phyloP scores from a whole-genome alignment of 495 filamentous ascomycete species.

The Letharia lupina region DNA sequence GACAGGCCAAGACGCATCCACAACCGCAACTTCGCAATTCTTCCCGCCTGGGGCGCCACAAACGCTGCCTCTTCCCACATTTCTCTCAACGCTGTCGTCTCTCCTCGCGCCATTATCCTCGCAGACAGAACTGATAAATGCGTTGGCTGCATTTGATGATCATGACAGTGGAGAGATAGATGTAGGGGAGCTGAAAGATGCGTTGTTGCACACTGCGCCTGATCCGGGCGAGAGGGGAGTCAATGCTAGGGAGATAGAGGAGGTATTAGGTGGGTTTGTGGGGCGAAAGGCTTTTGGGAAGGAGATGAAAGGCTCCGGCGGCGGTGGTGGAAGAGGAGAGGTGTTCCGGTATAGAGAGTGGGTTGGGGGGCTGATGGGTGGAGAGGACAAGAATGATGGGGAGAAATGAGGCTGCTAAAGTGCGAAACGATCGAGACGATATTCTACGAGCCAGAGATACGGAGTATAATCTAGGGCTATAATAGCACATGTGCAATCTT shows the following conservation, averaged over 20 bases:
- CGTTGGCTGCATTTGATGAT: constrained; percentile 91
- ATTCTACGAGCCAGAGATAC: neutral
- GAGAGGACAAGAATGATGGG: constrained; percentile 26
- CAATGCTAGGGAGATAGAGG: constrained; percentile 70
- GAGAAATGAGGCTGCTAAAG: constrained; percentile 3
- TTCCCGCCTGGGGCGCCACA: constrained; percentile 61
- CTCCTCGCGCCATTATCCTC: constrained; percentile 65
- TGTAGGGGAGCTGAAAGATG: constrained; percentile 69
- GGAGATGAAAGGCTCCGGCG: constrained; percentile 31
- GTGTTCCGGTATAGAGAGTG: constrained; percentile 76
- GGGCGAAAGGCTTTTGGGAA: constrained; percentile 65
- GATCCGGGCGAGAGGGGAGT: constrained; percentile 61
- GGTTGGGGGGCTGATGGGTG: constrained; percentile 45
- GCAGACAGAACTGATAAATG: constrained; percentile 67
- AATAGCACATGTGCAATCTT: neutral
- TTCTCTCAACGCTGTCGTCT: constrained; percentile 66
- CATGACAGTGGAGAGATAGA: constrained; percentile 92
- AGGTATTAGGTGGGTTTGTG: constrained; percentile 73
- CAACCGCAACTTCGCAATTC: constrained; percentile 38
- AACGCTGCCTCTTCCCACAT: constrained; percentile 73
- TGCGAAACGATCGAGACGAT: neutral
- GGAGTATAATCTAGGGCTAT: neutral
- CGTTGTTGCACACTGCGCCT: constrained; percentile 69
- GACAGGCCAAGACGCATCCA: neutral
- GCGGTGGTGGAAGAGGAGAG: constrained; percentile 48